These are phyloP conservation scores for Camelina neglecta DNA, from an alignment of 345 rosid genomes.

Conservation along the genomic window DNA sequence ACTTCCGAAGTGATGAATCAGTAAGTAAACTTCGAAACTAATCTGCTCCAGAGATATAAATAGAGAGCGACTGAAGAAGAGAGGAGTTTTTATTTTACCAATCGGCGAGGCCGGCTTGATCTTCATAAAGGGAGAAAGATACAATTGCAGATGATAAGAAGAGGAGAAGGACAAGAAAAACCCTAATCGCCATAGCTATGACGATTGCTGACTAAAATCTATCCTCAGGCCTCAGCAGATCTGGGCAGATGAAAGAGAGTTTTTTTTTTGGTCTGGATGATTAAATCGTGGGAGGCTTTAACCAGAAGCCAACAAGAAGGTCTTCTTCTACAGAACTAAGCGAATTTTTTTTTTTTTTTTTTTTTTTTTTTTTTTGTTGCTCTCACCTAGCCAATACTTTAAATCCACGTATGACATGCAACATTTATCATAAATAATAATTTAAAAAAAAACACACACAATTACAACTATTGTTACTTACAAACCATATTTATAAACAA, in stretches of 20 bases:
- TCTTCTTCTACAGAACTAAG: not conserved
- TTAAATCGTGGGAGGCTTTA: conserved; percentile 42
- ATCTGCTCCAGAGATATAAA: not conserved
- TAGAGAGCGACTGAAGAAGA: conserved; percentile 22
- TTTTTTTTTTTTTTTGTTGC: not conserved
- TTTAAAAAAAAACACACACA: too few relatives aligned
- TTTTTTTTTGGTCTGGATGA: conserved; percentile 16
- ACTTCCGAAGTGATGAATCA: not conserved
- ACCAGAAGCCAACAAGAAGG: conserved; percentile 3
- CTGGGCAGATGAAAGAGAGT: conserved; percentile 28
- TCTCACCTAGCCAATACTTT: not conserved
- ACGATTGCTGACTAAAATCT: conserved; percentile 36
- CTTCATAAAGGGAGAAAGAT: conserved; percentile 76
- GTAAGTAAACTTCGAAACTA: not conserved
- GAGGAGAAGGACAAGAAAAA: conserved; percentile 42
- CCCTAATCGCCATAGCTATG: conserved; percentile 68
- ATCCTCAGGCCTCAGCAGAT: conserved; percentile 28
- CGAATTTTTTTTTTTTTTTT: not conserved
- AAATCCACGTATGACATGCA: not conserved
- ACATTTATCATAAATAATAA: not conserved
- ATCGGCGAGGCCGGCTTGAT: conserved; percentile 96
- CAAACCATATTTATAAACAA: not conserved
- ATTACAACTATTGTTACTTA: too few relatives aligned
- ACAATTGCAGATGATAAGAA: conserved; percentile 51
- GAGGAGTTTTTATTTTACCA: conserved; percentile 59